These are phyloP conservation scores for Dryas drummondii DNA, from an alignment of 306 rosid species.

Conservation along the genomic window DNA sequence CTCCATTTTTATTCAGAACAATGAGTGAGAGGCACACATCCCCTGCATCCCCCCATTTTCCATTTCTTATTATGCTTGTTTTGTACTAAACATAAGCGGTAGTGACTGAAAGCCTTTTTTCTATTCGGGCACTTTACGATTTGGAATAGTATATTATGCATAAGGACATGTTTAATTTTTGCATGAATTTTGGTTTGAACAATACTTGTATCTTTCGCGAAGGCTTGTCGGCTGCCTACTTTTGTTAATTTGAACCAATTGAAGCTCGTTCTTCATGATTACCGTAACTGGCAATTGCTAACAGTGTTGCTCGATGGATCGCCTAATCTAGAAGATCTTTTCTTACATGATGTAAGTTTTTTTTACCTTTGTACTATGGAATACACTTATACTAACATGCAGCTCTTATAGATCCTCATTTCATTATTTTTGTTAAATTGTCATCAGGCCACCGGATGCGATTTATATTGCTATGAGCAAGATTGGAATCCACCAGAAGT, in stretches of 20 bases:
- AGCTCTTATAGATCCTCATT: neutral
- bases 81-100: too few relatives aligned
- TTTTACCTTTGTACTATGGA: neutral
- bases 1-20: too few relatives aligned
- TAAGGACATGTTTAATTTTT: neutral
- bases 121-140: neutral
- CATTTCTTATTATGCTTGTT: too few relatives aligned
- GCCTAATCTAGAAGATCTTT: neutral
- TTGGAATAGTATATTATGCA: neutral
- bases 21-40: too few relatives aligned
- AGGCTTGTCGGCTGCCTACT: neutral
- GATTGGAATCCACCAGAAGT: neutral
- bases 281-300: neutral
- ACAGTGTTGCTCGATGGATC: neutral
- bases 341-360: neutral
- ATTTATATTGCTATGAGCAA: neutral
- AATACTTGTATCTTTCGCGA: neutral
- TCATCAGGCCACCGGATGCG: neutral
- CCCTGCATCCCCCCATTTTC: too few relatives aligned
- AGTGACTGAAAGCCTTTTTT: too few relatives aligned
- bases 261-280: neutral
- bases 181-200: neutral
- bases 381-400: neutral
- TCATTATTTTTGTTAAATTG: neutral
- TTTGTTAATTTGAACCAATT: neutral